Evolutionary conservation across 352 stramenopile genomes (phyloP).

Genomic region (Elongisporangium anandrum): DNA sequence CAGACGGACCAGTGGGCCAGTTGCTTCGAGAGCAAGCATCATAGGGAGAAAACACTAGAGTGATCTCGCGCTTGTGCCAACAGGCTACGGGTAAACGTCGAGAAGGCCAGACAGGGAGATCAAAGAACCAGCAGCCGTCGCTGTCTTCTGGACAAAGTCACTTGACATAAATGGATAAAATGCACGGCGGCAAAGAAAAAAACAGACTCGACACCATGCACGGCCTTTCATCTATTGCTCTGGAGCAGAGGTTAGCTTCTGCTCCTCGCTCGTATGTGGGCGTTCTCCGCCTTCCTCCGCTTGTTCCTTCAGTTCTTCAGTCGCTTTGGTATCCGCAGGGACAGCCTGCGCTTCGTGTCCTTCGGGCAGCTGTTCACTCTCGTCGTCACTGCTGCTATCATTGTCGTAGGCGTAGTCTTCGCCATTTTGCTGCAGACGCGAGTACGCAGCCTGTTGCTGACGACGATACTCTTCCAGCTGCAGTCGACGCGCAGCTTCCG

Average conservation of each 20-base stretch:
- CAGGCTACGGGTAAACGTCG: background rate
- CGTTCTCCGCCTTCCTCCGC: background rate
- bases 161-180: background rate
- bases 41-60: background rate
- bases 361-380: background rate
- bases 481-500: slow-evolving; percentile 44
- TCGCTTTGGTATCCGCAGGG: background rate
- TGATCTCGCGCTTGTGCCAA: background rate
- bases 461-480: slow-evolving; percentile 65
- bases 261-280: background rate
- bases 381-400: slow-evolving; percentile 20
- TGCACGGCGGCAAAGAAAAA: background rate
- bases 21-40: background rate
- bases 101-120: background rate
- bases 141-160: background rate
- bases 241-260: background rate
- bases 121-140: background rate
- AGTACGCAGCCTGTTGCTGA: slow-evolving; percentile 69
- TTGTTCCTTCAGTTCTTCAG: slow-evolving; percentile 13
- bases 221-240: background rate
- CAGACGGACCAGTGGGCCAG: background rate
- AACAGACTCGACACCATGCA: background rate
- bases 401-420: slow-evolving; percentile 50
- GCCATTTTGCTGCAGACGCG: slow-evolving; percentile 11
- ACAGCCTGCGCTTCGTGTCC: background rate